Base-by-base conservation (phyloP, 495 filamentous ascomycete genomes). In the Aspergillus steynii region DNA sequence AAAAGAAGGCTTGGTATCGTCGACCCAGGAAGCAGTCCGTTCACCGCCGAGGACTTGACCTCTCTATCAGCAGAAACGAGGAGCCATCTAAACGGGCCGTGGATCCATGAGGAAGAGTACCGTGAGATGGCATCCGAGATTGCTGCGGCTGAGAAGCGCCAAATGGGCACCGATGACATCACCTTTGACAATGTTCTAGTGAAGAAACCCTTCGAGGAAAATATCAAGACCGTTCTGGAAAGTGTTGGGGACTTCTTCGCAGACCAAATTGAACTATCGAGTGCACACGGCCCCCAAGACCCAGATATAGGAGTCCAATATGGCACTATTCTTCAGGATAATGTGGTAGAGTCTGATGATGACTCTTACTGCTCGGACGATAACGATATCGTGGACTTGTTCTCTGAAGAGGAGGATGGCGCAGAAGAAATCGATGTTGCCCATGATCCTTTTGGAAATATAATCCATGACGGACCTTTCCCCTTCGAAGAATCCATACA, bases 81-180 rank as follows among this genome's bases (percentile, higher is more conserved):
- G 54, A 82, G 88, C 58, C 82, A 86, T 20, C 77, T 86, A 45
- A 81, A 82, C 56, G 84, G 84, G 26, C 87, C 86, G 5, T 99
- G 95, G 95, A 88, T 97, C 27, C 93, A 97, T 67, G 93, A 97
- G 74, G 90, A 90, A 60, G 93, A 96, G 60, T 92, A 88, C 69
- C 81, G 83, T 27, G 78, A 86, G 32, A 80, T 88, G 67, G 75
- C 93, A 2, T 70, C 80, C 49, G 71, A 76, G 25, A 78, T 93
- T 34, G 82, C 88, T 20, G 65, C 72, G 1, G 78, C 90, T 37
- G 95, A 96, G 71, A 81, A 73, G 56, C 69, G 62, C 26, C 78
- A 80, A 31, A 79, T 75, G 47, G 76, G 83, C 55, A 79, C 74
- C 0, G 68, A 65, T 20, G 72, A 77, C 0, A 45, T 85, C 0